These are phyloP conservation scores for Ustilago sp. DNA, from an alignment of 1,284 basidiomycete genomes.

Conservation along the genomic window DNA sequence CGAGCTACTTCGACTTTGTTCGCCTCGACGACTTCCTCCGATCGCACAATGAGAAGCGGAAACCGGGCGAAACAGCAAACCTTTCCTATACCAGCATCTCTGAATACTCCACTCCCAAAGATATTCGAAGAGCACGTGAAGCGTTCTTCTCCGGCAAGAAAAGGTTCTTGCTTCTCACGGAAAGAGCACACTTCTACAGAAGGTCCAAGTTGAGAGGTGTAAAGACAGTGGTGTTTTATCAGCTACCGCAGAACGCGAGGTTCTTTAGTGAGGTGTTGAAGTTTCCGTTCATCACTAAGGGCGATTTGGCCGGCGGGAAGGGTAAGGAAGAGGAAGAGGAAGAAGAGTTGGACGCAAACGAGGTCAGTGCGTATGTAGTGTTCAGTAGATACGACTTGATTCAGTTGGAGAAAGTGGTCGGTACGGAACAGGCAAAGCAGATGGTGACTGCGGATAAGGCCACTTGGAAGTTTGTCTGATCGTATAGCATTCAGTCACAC, in stretches of 20 bases:
- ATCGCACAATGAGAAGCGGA: conserved; percentile 70
- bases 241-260: conserved; percentile 85
- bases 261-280: conserved; percentile 91
- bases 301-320: conserved; percentile 6
- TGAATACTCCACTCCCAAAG: conserved; percentile 93
- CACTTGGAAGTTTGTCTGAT: conserved; percentile 61
- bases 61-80: conserved; percentile 24
- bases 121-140: conserved; percentile 91
- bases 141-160: conserved; percentile 91
- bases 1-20: conserved; percentile 97
- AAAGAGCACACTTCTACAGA: conserved; percentile 97
- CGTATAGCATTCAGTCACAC: background rate
- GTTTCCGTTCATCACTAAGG: conserved; percentile 79
- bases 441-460: conserved; percentile 58
- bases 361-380: conserved; percentile 75
- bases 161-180: conserved; percentile 88
- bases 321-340: conserved; percentile 30
- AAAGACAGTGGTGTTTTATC: conserved; percentile 91
- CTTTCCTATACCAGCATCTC: conserved; percentile 81
- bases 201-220: conserved; percentile 80
- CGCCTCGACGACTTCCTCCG: conserved; percentile 87
- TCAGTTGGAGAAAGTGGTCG: conserved; percentile 82
- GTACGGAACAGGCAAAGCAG: conserved; percentile 59
- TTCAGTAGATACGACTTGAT: conserved; percentile 91
- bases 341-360: conserved; percentile 77